A percentile compares a stretch with the other conserved stretches of the same genome.
Conservation (phyloP, 441 rosid species). For the Flueggea neowawraea region DNA sequence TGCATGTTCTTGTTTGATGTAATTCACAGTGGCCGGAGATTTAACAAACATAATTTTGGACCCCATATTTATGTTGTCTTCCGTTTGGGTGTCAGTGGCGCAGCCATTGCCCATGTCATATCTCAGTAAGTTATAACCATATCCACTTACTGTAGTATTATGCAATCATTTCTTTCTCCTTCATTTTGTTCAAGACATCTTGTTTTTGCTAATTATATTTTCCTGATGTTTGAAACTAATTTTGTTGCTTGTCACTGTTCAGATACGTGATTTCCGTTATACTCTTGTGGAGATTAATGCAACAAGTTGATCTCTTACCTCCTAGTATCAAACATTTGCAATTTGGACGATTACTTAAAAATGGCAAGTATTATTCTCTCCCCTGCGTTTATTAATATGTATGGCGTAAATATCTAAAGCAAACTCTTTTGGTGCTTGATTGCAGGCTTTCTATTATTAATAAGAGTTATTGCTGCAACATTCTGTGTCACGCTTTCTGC, state of each 20-base stretch:
- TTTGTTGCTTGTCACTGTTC: constrained; percentile 10
- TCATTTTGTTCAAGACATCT: background rate
- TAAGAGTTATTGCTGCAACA: constrained; percentile 86
- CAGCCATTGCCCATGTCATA: constrained; percentile 91
- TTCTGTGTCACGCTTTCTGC: constrained; percentile 95
- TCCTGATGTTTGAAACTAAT: background rate
- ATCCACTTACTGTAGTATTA: background rate
- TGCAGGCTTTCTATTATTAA: constrained; percentile 69
- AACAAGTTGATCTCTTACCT: constrained; percentile 65
- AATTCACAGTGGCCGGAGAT: constrained; percentile 73
- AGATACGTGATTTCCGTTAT: constrained; percentile 78
- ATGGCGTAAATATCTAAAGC: too few relatives aligned
- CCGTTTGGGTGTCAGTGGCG: constrained; percentile 77
- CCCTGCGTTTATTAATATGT: background rate
- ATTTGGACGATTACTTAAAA: constrained; percentile 67
- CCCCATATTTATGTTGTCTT: constrained; percentile 71
- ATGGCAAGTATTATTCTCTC: constrained; percentile 31
- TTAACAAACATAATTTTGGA: constrained; percentile 79
- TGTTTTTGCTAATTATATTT: background rate
- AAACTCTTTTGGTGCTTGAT: constrained; percentile 1
- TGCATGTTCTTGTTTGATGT: constrained; percentile 10
- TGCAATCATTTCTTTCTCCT: background rate
- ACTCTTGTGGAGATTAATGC: constrained; percentile 72
- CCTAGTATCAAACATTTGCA: constrained; percentile 57
- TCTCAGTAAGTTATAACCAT: constrained; percentile 65